Evolutionary conservation across 2,329 filamentous ascomycete genomes (phyloP).

Genomic region (Neopestalotiopsis clavispora): DNA sequence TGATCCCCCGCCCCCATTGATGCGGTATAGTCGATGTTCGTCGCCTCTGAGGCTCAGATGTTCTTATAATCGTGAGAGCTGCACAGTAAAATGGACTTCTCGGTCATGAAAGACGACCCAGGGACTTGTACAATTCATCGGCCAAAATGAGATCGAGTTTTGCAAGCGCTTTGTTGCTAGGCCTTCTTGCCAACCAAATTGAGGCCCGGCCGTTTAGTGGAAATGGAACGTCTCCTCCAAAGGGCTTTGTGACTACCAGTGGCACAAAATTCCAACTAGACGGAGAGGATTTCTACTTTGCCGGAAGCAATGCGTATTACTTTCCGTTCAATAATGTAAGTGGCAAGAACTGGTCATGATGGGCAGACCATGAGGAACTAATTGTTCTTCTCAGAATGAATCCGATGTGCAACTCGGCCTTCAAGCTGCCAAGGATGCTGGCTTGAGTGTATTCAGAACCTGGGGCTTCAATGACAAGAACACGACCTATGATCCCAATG

Average conservation of each 20-base stretch:
- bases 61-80: neutral
- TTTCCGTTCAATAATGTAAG: constrained; percentile 58
- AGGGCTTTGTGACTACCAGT: constrained; percentile 54
- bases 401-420: constrained; percentile 32
- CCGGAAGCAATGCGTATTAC: constrained; percentile 62
- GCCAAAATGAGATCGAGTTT: constrained; percentile 4
- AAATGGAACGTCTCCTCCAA: constrained; percentile 18
- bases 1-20: neutral
- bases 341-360: neutral
- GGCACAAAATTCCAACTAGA: constrained; percentile 58
- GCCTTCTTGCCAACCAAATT: neutral
- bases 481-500: constrained; percentile 46
- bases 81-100: neutral
- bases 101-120: neutral
- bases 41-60: neutral
- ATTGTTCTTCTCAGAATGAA: constrained; percentile 42
- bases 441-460: constrained; percentile 54
- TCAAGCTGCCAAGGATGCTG: constrained; percentile 28
- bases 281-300: constrained; percentile 60
- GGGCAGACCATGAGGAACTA: neutral
- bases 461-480: constrained; percentile 66
- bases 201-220: neutral
- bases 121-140: neutral
- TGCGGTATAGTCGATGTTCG: neutral
- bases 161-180: neutral